Evolutionary conservation across 1,284 basidiomycete genomes (phyloP).

Genomic region (Tilletia caries): DNA sequence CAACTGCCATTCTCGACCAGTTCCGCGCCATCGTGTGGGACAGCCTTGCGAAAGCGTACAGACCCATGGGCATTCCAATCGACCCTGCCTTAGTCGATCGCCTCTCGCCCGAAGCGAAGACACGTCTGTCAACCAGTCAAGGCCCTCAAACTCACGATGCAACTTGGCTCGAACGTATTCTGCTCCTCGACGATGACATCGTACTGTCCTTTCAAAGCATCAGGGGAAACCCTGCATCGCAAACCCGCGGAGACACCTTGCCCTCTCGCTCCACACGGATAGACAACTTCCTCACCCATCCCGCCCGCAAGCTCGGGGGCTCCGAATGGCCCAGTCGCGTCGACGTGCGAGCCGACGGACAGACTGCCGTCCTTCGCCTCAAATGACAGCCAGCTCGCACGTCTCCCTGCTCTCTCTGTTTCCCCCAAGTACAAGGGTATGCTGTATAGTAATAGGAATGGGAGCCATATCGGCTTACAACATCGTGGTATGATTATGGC

Average conservation of each 20-base stretch:
- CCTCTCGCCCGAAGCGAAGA: neutral
- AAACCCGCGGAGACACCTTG: neutral
- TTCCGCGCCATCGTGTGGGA: neutral
- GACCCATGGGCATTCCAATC: neutral
- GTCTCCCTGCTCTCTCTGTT: no score
- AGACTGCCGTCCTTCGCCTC: neutral
- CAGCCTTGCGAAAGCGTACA: neutral
- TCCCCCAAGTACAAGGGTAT: no score
- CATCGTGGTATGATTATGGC: no score
- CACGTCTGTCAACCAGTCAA: neutral
- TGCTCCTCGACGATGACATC: neutral
- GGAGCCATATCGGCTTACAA: no score
- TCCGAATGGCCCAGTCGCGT: neutral
- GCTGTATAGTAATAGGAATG: no score
- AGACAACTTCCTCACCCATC: neutral
- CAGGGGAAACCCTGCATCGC: neutral
- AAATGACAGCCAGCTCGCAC: neutral
- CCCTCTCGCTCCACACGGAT: neutral
- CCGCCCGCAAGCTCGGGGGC: neutral
- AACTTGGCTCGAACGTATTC: neutral
- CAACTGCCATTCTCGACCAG: neutral
- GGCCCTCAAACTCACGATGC: neutral
- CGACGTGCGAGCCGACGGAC: neutral
- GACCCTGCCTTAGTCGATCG: neutral
- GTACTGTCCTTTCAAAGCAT: neutral